Evolutionary conservation across 2,329 filamentous ascomycete species (phyloP).

Genomic region (Fusarium sp.): DNA sequence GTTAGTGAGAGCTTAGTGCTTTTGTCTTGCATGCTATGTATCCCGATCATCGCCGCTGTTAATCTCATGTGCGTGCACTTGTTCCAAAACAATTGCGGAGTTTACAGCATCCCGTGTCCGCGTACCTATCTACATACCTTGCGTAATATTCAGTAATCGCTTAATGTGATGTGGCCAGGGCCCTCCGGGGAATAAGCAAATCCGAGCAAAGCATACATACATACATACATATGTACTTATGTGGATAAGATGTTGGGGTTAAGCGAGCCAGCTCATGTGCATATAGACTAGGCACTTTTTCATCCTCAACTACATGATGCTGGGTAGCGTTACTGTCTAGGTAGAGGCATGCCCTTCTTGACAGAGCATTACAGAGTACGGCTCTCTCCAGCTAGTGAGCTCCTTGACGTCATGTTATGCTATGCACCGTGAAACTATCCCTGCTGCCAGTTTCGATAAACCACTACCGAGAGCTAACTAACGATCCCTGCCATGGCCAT

Average conservation of each 20-base stretch:
- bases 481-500: conserved; percentile 30
- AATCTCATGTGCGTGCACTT: too few relatives aligned
- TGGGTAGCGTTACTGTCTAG: too few relatives aligned
- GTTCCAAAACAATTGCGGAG: conserved; percentile 16
- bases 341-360: too few relatives aligned
- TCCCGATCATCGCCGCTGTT: neutral
- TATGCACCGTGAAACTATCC: neutral
- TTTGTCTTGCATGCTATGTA: neutral
- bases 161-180: neutral
- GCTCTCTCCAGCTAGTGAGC: neutral
- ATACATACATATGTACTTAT: too few relatives aligned
- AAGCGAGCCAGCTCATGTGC: neutral
- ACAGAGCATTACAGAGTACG: too few relatives aligned
- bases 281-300: neutral
- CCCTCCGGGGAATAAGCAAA: conserved; percentile 18
- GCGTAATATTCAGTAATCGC: conserved; percentile 8
- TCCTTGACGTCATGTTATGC: neutral
- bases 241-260: neutral
- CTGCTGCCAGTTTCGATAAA: neutral
- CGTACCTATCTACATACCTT: neutral
- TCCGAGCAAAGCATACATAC: conserved; percentile 10
- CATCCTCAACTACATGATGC: neutral
- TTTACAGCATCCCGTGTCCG: conserved; percentile 12
- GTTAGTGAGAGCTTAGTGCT: neutral
- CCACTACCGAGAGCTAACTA: conserved; percentile 21